These are phyloP conservation scores for Neurospora terricola DNA, from an alignment of 495 filamentous ascomycete species.

Conservation along the genomic window DNA sequence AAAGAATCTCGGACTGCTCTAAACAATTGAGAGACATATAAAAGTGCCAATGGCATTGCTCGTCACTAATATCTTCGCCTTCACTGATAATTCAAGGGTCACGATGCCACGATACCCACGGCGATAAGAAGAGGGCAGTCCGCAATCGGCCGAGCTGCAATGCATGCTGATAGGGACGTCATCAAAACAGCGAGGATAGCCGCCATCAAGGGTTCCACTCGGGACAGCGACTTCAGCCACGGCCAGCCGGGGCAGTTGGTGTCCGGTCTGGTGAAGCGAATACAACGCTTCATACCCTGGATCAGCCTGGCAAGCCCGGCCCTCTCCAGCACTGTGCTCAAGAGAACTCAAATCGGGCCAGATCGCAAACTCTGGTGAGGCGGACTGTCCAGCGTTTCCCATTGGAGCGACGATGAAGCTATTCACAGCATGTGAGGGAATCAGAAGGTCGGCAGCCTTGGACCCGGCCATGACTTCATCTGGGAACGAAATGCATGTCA, in stretches of 20 bases:
- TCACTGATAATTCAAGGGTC: not conserved
- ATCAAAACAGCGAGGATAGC: not conserved
- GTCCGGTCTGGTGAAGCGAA: not conserved
- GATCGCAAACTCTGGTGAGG: not conserved
- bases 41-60: not conserved
- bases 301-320: not conserved
- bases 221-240: not conserved
- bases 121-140: not conserved
- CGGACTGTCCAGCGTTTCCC: not conserved
- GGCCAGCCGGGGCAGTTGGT: not conserved
- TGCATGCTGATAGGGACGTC: not conserved
- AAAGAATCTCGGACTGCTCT: not conserved
- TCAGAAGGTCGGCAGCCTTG: not conserved
- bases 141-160: not conserved
- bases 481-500: not conserved
- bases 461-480: not conserved
- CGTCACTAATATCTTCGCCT: not conserved
- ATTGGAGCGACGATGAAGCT: constrained; percentile 2
- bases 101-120: not conserved
- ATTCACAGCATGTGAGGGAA: constrained; percentile 3
- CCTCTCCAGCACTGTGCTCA: not conserved
- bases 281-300: not conserved
- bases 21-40: not conserved
- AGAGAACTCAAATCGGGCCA: not conserved
- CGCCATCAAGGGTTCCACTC: not conserved